A percentile compares a stretch with the other conserved stretches of the same genome.
Evolutionary conservation across 2,329 filamentous ascomycete genomes (phyloP).

Genomic region (Fusarium protoensiforme): DNA sequence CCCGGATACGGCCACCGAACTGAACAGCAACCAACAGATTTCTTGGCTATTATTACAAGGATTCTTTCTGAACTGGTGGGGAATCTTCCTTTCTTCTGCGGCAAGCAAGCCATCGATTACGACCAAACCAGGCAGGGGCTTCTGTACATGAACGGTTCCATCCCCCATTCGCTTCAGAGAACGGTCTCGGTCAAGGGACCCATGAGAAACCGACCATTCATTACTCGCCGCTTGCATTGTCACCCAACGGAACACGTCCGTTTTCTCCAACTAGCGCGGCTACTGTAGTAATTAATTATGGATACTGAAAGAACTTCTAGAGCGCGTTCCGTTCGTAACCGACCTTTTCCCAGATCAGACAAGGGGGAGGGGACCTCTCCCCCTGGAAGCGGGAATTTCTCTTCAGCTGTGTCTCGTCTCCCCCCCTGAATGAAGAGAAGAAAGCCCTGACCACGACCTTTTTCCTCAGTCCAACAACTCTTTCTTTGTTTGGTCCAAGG

Average conservation of each 20-base stretch:
- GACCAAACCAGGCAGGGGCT: conserved; percentile 3
- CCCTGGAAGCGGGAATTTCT: not conserved
- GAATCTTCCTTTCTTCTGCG: not conserved
- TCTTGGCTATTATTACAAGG: not conserved
- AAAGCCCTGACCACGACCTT: conserved; percentile 25
- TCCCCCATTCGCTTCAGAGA: not conserved
- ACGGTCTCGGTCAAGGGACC: not conserved
- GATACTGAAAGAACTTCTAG: conserved; percentile 23
- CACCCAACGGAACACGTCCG: conserved; percentile 19
- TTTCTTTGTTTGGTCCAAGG: conserved; percentile 2
- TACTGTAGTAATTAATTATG: conserved; percentile 24
- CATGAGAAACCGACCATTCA: not conserved
- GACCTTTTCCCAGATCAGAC: conserved; percentile 30
- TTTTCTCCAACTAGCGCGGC: conserved; percentile 31
- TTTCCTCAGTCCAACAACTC: conserved; percentile 7
- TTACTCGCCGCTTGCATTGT: not conserved
- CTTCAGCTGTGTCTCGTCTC: not conserved
- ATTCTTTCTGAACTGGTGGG: not conserved
- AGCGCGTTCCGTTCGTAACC: conserved; percentile 22
- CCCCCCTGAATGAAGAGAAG: conserved; percentile 6
- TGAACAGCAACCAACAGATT: not conserved
- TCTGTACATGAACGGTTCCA: not conserved
- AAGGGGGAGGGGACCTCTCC: not conserved
- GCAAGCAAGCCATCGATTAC: not conserved
- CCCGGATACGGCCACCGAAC: not conserved